Conservation (phyloP, 2,329 filamentous ascomycete species). For the Fusarium foetens region DNA sequence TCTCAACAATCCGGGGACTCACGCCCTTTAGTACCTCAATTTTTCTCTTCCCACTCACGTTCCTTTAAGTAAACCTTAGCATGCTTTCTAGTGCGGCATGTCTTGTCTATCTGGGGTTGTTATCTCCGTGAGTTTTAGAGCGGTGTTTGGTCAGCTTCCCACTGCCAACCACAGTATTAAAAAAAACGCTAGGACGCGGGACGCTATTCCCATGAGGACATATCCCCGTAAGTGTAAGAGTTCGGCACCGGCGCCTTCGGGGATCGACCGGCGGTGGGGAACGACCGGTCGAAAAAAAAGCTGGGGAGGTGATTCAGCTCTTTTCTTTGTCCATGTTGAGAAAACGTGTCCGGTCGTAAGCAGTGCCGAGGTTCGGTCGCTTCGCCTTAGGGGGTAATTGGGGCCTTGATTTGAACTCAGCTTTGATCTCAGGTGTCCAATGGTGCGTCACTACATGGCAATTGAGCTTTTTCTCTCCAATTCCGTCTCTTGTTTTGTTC, state of each 20-base stretch:
- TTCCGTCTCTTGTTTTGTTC: conserved; percentile 4
- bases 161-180: background rate
- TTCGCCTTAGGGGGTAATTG: conserved; percentile 20
- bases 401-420: conserved; percentile 17
- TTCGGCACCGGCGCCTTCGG: conserved; percentile 32
- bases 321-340: background rate
- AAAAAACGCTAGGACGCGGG: conserved; percentile 15
- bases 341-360: conserved; percentile 9
- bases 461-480: background rate
- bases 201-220: conserved; percentile 43
- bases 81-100: conserved; percentile 3
- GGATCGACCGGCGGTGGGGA: conserved; percentile 29
- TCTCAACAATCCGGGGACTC: background rate
- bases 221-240: conserved; percentile 30
- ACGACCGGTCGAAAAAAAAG: background rate
- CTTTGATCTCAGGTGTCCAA: background rate
- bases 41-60: background rate
- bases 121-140: conserved; percentile 28
- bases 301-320: conserved; percentile 20
- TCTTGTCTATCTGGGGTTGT: conserved; percentile 31
- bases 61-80: background rate
- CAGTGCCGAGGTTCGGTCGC: conserved; percentile 17
- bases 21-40: background rate
- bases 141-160: background rate
- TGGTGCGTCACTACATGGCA: background rate